Evolutionary conservation across 768 basidiomycete species (phyloP).

Genomic region (Boletus barrowsii): DNA sequence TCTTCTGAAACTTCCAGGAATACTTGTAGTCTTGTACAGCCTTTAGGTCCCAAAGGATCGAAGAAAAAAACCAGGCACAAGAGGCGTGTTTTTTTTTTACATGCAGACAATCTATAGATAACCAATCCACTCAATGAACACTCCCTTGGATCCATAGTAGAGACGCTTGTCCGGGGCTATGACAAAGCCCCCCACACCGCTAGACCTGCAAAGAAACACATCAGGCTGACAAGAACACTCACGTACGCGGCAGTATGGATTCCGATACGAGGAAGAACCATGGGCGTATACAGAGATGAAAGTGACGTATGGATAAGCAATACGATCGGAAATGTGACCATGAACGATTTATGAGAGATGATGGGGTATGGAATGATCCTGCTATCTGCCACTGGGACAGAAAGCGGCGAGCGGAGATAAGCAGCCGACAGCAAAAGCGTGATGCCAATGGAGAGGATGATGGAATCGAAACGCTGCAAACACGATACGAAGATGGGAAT

Average conservation of each 20-base stretch:
- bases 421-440: conserved; percentile 51
- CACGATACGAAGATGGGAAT: conserved; percentile 79
- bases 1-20: too few species aligned
- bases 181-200: conserved; percentile 69
- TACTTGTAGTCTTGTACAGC: too few species aligned
- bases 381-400: conserved; percentile 24
- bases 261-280: conserved; percentile 67
- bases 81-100: too few species aligned
- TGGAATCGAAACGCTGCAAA: conserved; percentile 71
- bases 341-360: conserved; percentile 35
- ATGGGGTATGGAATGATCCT: conserved; percentile 12
- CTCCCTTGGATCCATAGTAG: not conserved
- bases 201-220: conserved; percentile 69
- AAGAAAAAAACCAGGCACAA: too few species aligned
- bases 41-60: too few species aligned
- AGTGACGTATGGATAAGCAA: conserved; percentile 52
- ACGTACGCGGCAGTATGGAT: conserved; percentile 76
- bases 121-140: not conserved
- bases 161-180: conserved; percentile 15
- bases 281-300: conserved; percentile 62
- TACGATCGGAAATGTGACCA: conserved; percentile 42
- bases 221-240: conserved; percentile 61
- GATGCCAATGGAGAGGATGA: conserved; percentile 67
- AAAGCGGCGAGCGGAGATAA: conserved; percentile 56
- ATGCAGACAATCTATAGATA: conserved; percentile 9